Evolutionary conservation across 148 eudicot species (phyloP).

Genomic region (Heliamphora exappendiculata): DNA sequence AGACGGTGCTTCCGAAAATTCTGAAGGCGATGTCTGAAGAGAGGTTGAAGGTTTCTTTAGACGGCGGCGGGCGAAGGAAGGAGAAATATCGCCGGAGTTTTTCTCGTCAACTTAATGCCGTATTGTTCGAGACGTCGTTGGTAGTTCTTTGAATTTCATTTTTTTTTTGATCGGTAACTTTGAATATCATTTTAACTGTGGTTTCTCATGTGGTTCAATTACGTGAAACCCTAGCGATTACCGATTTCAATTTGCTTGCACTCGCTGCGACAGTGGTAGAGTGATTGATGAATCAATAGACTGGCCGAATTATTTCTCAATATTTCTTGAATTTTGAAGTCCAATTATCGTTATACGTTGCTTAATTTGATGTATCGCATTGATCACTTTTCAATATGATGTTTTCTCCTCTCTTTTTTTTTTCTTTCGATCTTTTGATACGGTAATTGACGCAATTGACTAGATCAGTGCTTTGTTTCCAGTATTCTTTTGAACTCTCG

Average conservation of each 20-base stretch:
- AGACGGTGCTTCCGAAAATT: background rate
- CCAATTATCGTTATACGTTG: too few species aligned
- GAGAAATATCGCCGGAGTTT: conserved; percentile 5
- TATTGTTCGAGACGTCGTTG: conserved; percentile 11
- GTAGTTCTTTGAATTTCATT: background rate
- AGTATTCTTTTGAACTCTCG: too few species aligned
- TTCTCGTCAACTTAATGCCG: conserved; percentile 9
- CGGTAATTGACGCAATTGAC: background rate
- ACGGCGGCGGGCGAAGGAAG: background rate
- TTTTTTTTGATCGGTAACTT: background rate
- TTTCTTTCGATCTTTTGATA: too few species aligned
- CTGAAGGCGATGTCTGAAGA: background rate
- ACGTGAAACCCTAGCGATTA: background rate
- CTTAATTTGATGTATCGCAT: background rate
- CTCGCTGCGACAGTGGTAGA: background rate
- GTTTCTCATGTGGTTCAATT: background rate
- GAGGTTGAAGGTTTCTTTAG: background rate
- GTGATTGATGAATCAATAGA: background rate
- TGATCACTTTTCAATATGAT: background rate
- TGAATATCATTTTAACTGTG: background rate
- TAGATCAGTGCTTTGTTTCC: background rate
- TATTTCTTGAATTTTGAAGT: background rate
- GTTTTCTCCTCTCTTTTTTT: background rate
- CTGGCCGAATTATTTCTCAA: background rate
- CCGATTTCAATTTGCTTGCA: background rate